A percentile compares a stretch with the other conserved stretches of the same genome.
Conservation (phyloP, 495 filamentous ascomycete species). For the Jackrogersella minutella region DNA sequence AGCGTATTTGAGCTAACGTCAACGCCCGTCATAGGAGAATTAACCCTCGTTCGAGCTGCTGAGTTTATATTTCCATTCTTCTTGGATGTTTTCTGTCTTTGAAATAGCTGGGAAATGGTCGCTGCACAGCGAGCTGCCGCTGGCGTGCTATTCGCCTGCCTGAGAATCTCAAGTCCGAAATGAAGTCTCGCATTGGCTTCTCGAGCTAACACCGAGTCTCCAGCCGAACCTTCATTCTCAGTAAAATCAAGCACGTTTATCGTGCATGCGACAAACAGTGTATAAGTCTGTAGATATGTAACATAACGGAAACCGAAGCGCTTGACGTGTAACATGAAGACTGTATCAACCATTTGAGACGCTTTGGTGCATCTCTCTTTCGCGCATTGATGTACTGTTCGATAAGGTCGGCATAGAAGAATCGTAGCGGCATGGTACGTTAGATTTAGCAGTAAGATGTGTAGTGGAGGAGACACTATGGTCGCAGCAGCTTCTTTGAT, state of each 20-base stretch:
- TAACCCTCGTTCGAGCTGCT: not conserved
- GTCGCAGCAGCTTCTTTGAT: not conserved
- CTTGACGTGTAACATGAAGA: slow-evolving; percentile 5
- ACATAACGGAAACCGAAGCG: slow-evolving; percentile 5
- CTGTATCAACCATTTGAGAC: not conserved
- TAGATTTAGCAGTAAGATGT: slow-evolving; percentile 11
- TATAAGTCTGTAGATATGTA: not conserved
- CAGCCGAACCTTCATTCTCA: not conserved
- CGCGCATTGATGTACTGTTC: slow-evolving; percentile 5
- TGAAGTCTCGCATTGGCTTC: slow-evolving; percentile 18
- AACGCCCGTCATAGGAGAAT: not conserved
- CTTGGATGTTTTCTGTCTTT: not conserved
- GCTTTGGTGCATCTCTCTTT: slow-evolving; percentile 3
- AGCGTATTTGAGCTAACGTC: not conserved
- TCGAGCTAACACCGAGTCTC: not conserved
- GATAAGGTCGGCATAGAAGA: slow-evolving; percentile 8
- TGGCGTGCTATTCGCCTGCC: slow-evolving; percentile 17
- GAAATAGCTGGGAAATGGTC: slow-evolving; percentile 1
- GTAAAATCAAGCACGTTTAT: slow-evolving; percentile 7
- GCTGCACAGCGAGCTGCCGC: slow-evolving; percentile 2
- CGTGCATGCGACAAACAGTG: slow-evolving; percentile 5
- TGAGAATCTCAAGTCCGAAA: slow-evolving; percentile 15
- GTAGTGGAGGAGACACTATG: slow-evolving; percentile 11
- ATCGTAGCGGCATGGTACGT: slow-evolving; percentile 16
- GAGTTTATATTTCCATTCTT: not conserved